These are phyloP conservation scores for Didymella keratinophila DNA, from an alignment of 2,329 filamentous ascomycete species.

Conservation along the genomic window DNA sequence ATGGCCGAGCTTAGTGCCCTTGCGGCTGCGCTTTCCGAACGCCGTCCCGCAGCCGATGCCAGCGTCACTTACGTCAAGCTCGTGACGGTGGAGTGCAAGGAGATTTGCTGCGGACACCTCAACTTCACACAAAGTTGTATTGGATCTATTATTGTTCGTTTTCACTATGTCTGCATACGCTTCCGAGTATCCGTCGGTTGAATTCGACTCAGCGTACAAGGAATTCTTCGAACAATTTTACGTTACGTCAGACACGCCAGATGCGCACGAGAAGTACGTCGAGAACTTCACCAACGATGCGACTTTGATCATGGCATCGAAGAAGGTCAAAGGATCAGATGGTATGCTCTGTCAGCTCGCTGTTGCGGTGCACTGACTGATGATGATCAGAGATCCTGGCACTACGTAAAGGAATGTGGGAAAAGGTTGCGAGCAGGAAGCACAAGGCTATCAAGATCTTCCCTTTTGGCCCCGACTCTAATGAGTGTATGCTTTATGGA, in stretches of 20 bases:
- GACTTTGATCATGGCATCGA: constrained; percentile 61
- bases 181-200: constrained; percentile 45
- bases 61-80: constrained; percentile 14
- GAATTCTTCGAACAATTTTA: constrained; percentile 59
- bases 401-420: constrained; percentile 63
- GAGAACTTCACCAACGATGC: constrained; percentile 59
- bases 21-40: constrained; percentile 12
- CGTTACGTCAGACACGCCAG: constrained; percentile 56
- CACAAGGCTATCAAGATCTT: constrained; percentile 60
- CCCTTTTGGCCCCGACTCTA: constrained; percentile 55
- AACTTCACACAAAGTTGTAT: constrained; percentile 5
- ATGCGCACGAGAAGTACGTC: constrained; percentile 59
- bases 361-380: not conserved
- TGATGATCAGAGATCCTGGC: constrained; percentile 56
- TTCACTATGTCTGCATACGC: constrained; percentile 42
- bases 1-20: no score
- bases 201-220: constrained; percentile 53
- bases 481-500: constrained; percentile 64
- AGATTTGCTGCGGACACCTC: constrained; percentile 14
- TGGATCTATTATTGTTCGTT: constrained; percentile 3
- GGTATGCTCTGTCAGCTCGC: constrained; percentile 45
- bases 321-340: constrained; percentile 54
- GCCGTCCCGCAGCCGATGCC: constrained; percentile 11
- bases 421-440: constrained; percentile 57
- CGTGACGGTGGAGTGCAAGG: constrained; percentile 10